A percentile compares a stretch with the other conserved stretches of the same genome.
phyloP scores from a whole-genome alignment of 2,329 filamentous ascomycete genomes.

The Akanthomyces lecanii region DNA sequence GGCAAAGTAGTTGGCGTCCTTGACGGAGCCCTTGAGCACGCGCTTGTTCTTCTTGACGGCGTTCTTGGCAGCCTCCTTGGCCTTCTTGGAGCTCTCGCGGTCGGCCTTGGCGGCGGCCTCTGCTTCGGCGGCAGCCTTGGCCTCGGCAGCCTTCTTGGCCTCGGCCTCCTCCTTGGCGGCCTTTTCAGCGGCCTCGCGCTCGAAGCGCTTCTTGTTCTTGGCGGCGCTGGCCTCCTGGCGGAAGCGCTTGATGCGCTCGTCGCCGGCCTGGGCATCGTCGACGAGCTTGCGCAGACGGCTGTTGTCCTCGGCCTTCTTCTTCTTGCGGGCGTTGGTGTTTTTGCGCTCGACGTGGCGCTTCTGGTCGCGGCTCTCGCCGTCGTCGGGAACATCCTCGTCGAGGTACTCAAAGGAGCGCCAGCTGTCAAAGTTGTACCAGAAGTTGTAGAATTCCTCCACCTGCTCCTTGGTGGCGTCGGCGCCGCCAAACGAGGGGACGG shows the following conservation, averaged over 20 bases:
- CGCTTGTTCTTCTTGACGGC: constrained; percentile 99
- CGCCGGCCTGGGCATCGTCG: constrained; percentile 76
- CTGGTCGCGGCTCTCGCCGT: constrained; percentile 98
- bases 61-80: constrained; percentile 97
- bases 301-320: constrained; percentile 99
- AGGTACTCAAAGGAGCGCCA: constrained; percentile 98
- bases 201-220: constrained; percentile 93
- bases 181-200: constrained; percentile 89
- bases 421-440: constrained; percentile 99
- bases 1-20: constrained; percentile 96
- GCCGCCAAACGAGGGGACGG: constrained; percentile 81
- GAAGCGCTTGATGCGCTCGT: constrained; percentile 98
- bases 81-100: constrained; percentile 84
- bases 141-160: constrained; percentile 79
- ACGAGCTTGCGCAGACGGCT: constrained; percentile 84
- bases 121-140: constrained; percentile 72
- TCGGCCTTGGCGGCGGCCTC: constrained; percentile 83
- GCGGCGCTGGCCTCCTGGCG: constrained; percentile 82
- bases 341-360: constrained; percentile 98
- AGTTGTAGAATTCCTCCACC: constrained; percentile 97
- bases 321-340: constrained; percentile 95
- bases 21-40: constrained; percentile 86
- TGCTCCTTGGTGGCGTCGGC: constrained; percentile 82
- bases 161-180: constrained; percentile 79
- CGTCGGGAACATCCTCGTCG: constrained; percentile 96